Conservation (phyloP, 192 early-diverging fungal genomes). For the Backusella circina region DNA sequence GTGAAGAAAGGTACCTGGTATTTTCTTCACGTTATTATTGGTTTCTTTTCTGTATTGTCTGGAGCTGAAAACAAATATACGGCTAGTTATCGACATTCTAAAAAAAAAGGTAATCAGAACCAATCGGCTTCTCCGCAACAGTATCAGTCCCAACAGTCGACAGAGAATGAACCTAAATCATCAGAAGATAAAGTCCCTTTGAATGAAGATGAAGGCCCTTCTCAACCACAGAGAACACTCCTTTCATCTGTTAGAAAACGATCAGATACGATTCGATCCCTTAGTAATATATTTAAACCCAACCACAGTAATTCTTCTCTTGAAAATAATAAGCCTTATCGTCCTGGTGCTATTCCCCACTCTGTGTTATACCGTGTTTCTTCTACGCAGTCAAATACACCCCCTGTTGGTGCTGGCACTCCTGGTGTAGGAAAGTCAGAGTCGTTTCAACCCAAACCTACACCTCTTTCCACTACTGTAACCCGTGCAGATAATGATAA, state of each 20-base stretch:
- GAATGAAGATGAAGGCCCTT: background rate
- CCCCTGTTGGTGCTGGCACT: background rate
- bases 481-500: background rate
- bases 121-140: background rate
- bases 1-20: background rate
- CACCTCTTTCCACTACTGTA: background rate
- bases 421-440: background rate
- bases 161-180: background rate
- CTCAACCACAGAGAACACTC: background rate
- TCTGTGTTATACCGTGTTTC: constrained; percentile 35
- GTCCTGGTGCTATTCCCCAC: constrained; percentile 41
- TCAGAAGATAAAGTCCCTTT: constrained; percentile 5
- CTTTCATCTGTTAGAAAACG: constrained; percentile 13
- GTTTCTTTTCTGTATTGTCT: constrained; percentile 18
- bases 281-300: constrained; percentile 24
- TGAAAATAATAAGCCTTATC: constrained; percentile 19
- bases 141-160: background rate
- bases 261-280: constrained; percentile 27
- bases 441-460: background rate
- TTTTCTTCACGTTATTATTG: constrained; percentile 6
- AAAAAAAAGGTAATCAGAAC: background rate
- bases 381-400: background rate
- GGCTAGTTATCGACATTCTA: background rate
- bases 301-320: background rate
- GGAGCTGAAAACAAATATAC: constrained; percentile 26